Conservation (phyloP, 2,329 filamentous ascomycete genomes). For the Hansfordia pulvinata region DNA sequence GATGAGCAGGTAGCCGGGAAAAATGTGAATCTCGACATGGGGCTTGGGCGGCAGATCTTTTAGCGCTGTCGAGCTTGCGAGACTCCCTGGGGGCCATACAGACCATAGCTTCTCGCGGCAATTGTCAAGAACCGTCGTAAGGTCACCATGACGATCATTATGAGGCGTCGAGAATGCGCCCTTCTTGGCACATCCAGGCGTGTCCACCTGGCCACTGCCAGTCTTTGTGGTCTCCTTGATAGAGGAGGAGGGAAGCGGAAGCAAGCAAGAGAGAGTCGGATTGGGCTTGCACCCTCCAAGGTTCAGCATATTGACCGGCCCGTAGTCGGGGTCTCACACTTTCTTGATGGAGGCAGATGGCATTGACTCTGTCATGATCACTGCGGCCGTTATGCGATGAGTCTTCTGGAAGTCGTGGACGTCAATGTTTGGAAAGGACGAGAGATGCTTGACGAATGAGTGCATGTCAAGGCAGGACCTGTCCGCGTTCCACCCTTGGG, state of each 20-base stretch:
- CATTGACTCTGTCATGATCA: too few relatives aligned
- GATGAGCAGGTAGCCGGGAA: background rate
- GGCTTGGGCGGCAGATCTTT: background rate
- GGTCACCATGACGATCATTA: background rate
- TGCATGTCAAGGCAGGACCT: too few relatives aligned
- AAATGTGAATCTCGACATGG: background rate
- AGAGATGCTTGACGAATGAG: too few relatives aligned
- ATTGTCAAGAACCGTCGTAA: background rate
- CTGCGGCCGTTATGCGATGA: too few relatives aligned
- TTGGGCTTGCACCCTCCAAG: background rate
- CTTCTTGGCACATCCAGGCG: background rate
- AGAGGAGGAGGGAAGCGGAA: background rate
- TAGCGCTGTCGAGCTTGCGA: background rate
- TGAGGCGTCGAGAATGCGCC: conserved; percentile 1
- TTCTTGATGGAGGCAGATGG: too few relatives aligned
- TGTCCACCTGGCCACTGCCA: too few relatives aligned
- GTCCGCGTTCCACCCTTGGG: too few relatives aligned
- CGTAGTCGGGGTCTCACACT: background rate
- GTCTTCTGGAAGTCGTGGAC: too few relatives aligned
- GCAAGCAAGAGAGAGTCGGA: background rate
- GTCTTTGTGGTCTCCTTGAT: background rate
- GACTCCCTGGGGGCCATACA: background rate
- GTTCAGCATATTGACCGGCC: background rate
- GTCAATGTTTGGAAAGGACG: too few relatives aligned
- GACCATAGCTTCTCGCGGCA: background rate